These are phyloP conservation scores for Sphagnurus paluster DNA, from an alignment of 1,284 basidiomycete genomes.

Conservation along the genomic window DNA sequence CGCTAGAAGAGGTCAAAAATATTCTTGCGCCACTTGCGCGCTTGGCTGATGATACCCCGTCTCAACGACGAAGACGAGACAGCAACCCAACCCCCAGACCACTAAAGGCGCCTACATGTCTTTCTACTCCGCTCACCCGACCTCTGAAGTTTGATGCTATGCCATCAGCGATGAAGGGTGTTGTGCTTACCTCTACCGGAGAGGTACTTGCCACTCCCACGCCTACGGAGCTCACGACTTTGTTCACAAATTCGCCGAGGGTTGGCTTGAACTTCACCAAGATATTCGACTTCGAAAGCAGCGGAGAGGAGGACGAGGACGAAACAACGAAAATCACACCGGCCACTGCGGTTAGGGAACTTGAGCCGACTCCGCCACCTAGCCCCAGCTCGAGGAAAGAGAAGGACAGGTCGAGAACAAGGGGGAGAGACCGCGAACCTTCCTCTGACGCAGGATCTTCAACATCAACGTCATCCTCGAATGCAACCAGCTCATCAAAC, in stretches of 20 bases:
- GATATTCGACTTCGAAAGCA: conserved; percentile 66
- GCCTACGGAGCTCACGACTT: conserved; percentile 58
- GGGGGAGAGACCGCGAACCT: conserved; percentile 19
- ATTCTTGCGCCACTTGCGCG: conserved; percentile 54
- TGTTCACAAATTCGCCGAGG: conserved; percentile 65
- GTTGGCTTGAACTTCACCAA: conserved; percentile 71
- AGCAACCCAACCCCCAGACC: conserved; percentile 28
- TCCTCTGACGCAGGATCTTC: conserved; percentile 16
- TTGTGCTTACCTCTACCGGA: conserved; percentile 74
- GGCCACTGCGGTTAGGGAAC: conserved; percentile 1
- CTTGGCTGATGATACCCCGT: conserved; percentile 31
- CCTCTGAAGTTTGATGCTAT: conserved; percentile 28
- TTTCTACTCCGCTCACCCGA: conserved; percentile 38
- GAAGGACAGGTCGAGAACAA: conserved; percentile 22
- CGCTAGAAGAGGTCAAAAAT: conserved; percentile 75
- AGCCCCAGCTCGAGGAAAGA: conserved; percentile 41
- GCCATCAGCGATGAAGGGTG: conserved; percentile 79
- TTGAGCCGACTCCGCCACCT: conserved; percentile 37
- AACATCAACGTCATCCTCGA: conserved; percentile 15
- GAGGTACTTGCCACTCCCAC: conserved; percentile 68
- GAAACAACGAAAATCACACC: conserved; percentile 11
- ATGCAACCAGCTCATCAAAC: conserved; percentile 12
- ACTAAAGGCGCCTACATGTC: conserved; percentile 19
- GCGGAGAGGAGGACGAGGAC: conserved; percentile 31
- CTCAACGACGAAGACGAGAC: conserved; percentile 21